Evolutionary conservation across 2,329 filamentous ascomycete genomes (phyloP).

Genomic region (Cladosporium sp.): DNA sequence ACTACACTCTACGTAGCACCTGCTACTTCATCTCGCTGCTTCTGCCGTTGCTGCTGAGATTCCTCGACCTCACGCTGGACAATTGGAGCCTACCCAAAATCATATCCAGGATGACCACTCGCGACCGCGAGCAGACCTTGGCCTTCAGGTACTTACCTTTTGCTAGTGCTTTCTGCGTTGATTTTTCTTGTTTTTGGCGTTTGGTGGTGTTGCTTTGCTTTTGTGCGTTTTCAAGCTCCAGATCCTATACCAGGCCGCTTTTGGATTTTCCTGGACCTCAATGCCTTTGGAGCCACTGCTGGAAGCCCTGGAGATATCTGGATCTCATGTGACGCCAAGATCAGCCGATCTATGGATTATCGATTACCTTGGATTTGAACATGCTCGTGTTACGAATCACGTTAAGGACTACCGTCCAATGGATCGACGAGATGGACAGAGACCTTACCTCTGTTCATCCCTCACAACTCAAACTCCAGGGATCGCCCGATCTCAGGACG

Average conservation of each 20-base stretch:
- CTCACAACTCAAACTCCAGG: not conserved
- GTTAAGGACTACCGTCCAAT: not conserved
- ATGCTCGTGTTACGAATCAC: not conserved
- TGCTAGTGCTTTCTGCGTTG: conserved; percentile 18
- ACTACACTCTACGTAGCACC: conserved; percentile 1
- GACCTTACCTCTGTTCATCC: not conserved
- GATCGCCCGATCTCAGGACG: not conserved
- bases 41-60: conserved; percentile 12
- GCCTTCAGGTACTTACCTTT: conserved; percentile 34
- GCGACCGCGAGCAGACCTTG: conserved; percentile 34
- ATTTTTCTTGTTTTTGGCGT: conserved; percentile 13
- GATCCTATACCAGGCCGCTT: not conserved
- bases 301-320: not conserved
- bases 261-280: not conserved
- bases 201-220: not conserved
- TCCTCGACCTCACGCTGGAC: not conserved
- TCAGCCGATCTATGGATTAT: not conserved
- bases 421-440: not conserved
- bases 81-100: conserved; percentile 6
- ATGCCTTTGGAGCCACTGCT: not conserved
- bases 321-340: not conserved
- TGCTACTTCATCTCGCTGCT: conserved; percentile 11
- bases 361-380: not conserved
- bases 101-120: conserved; percentile 34
- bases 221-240: not conserved